Base-by-base conservation (phyloP, 1,284 basidiomycete genomes). In the Mycosarcoma mackinlayi region DNA sequence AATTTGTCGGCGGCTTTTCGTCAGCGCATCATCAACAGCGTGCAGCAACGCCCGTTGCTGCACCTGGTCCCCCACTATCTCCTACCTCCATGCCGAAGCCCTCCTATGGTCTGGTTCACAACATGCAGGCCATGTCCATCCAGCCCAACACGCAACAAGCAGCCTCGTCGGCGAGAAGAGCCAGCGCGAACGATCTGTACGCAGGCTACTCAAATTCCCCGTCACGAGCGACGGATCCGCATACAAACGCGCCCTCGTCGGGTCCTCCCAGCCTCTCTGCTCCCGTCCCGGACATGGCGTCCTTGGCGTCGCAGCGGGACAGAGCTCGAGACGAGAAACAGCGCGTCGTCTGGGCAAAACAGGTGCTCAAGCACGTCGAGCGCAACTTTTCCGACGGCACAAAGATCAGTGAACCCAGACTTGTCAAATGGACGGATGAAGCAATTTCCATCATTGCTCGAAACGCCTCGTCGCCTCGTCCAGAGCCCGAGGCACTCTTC, bases 281-380 rank as follows among this genome's bases (percentile, higher is more conserved):
- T 18, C 73, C 80, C 2, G 35, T 83, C 8, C 75, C 80, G 18
- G 80, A 82, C 41, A 49, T 76, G 34, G 45, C 53, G 3, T 50
- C 77, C 6, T 61, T 83, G n/a, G 62, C 51, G 1, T 24, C 46
- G 13, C 61, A 66, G 30, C 64, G 76, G 0, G 73, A 82, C 16
- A 48, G 52, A 7, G 75, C 77, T 2, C 51, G 86, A 61, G 88
- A 89, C 74, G 88, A 89, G 0, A 77, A 84, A 0, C 84, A 87
- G 45, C 88, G 88, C 69, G 83, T 94, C 16, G 84, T 86, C 18
- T 95, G 93, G 93, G 87, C 88, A 6, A 86, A 89, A 40, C 91
- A 93, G 67, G 89, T 94, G 50, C 84, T 94, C 73, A 87, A 89
- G 75, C 89, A 92, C 65, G 88, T 92, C 65, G 90, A 92, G 64